phyloP scores from a whole-genome alignment of 768 basidiomycete species.

The Tremella fuciformis region DNA sequence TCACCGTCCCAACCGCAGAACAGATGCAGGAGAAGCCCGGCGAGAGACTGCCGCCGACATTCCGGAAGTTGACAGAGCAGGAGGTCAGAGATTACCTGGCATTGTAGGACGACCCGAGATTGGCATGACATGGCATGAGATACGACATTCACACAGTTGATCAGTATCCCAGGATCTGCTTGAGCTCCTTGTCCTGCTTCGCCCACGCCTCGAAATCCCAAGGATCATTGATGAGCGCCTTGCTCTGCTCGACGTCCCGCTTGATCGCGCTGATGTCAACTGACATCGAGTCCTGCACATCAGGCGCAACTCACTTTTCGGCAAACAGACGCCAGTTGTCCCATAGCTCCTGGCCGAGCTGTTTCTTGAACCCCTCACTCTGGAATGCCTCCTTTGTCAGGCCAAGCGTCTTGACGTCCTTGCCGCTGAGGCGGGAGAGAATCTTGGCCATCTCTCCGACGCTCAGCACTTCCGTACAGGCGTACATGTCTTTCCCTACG shows the following conservation, averaged over 20 bases:
- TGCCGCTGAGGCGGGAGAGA: slow-evolving; percentile 12
- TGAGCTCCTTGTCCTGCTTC: too few species aligned
- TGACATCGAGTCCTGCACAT: too few species aligned
- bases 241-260: background rate
- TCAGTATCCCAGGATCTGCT: too few species aligned
- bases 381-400: slow-evolving; percentile 14
- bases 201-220: background rate
- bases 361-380: slow-evolving; percentile 13
- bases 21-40: slow-evolving; percentile 66
- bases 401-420: slow-evolving; percentile 16
- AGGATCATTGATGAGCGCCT: background rate
- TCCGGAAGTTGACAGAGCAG: slow-evolving; percentile 92
- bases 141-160: too few species aligned
- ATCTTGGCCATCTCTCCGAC: slow-evolving; percentile 16
- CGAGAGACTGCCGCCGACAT: slow-evolving; percentile 75
- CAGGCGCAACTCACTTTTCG: too few species aligned
- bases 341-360: slow-evolving; percentile 20
- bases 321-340: slow-evolving; percentile 9
- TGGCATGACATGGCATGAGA: too few species aligned
- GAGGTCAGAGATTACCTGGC: slow-evolving; percentile 91
- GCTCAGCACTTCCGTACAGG: slow-evolving; percentile 10
- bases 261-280: background rate
- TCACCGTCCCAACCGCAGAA: slow-evolving; percentile 76
- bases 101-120: slow-evolving; percentile 28
- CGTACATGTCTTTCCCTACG: slow-evolving; percentile 22